Evolutionary conservation across 2,329 filamentous ascomycete species (phyloP), one percentile per base, ranked within the genome.

Genomic region (Fusarium acutatum): DNA sequence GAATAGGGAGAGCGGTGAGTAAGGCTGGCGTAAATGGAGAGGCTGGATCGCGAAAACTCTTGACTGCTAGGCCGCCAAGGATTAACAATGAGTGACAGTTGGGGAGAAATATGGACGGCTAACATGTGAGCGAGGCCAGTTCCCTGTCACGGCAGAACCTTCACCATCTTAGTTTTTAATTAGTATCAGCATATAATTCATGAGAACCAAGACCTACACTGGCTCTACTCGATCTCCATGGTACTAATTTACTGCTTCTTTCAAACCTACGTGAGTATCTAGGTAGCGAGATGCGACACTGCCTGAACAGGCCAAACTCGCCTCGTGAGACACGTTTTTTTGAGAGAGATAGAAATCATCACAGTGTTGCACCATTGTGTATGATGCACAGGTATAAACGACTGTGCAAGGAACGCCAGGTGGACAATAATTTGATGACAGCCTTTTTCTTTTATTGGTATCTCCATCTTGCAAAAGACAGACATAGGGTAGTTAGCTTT

Each of bases 381-480:
- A 52, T 26, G 18, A 26, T 24, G 49, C n/a, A 34, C 49, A 28
- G n/a, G n/a, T 40, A 24, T 24, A 15, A 18, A n/a, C 10, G 17
- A 41, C n/a, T 35, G 20, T 11, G 32, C 24, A 17, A 35, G 22
- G 52, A 35, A 28, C 28, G 5, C 47, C 17, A 35, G n/a, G 26
- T 35, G 15, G 18, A 40, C 11, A 26, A 34, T 22, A 24, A 40
- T 32, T 30, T 50, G 40, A 38, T 64, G 12, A 22, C 57, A 41
- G n/a, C 24, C n/a, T 53, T 67, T 50, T 41, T 73, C 58, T 60
- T 44, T 65, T 37, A 50, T 74, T 74, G 71, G 71, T 74, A 72
- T 74, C 71, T 74, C 57, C 46, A 58, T 44, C 60, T 40, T 44
- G 43, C 28, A 41, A 54, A 67, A 30, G 56, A 54, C 53, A 71